Evolutionary conservation across 768 basidiomycete species (phyloP).

Genomic region (Rhodosporidiobolus sp.): DNA sequence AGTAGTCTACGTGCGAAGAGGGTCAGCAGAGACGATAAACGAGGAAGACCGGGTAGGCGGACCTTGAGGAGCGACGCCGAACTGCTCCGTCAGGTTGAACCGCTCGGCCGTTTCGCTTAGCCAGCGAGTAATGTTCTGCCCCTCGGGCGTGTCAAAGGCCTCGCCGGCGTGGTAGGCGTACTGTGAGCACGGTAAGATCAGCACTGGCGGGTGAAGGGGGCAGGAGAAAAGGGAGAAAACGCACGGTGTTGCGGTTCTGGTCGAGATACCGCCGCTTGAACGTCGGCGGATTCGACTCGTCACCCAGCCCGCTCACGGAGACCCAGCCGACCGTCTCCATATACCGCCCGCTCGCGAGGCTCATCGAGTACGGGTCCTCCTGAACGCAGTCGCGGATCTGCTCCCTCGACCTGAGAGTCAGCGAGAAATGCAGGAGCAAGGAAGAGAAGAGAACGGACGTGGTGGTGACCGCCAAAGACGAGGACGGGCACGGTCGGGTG

Average conservation of each 20-base stretch:
- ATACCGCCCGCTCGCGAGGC: slow-evolving; percentile 78
- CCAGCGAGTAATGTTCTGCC: slow-evolving; percentile 58
- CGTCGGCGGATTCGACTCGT: slow-evolving; percentile 48
- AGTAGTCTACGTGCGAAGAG: slow-evolving; percentile 52
- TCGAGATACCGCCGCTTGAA: slow-evolving; percentile 74
- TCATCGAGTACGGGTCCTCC: slow-evolving; percentile 72
- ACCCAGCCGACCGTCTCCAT: slow-evolving; percentile 80
- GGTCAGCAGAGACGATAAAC: not conserved
- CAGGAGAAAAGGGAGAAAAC: slow-evolving; percentile 3
- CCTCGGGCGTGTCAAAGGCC: slow-evolving; percentile 63
- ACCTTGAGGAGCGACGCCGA: slow-evolving; percentile 72
- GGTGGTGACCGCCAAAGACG: slow-evolving; percentile 66
- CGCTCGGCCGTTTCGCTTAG: slow-evolving; percentile 57
- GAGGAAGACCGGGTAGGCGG: not conserved
- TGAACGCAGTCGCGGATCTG: slow-evolving; percentile 76
- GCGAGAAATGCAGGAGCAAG: slow-evolving; percentile 30
- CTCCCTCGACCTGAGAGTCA: slow-evolving; percentile 55
- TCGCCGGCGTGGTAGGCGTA: slow-evolving; percentile 63
- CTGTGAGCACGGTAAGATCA: slow-evolving; percentile 1
- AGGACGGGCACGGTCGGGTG: slow-evolving; percentile 75
- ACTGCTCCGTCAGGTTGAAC: slow-evolving; percentile 64
- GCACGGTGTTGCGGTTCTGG: slow-evolving; percentile 69
- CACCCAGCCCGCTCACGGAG: slow-evolving; percentile 54
- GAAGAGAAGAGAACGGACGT: slow-evolving; percentile 14
- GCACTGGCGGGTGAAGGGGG: not conserved